Percentiles rank a stretch among this genome's conserved stretches.
Conservation (phyloP, 2,329 filamentous ascomycete species). For the Cladophialophora carrionii region DNA sequence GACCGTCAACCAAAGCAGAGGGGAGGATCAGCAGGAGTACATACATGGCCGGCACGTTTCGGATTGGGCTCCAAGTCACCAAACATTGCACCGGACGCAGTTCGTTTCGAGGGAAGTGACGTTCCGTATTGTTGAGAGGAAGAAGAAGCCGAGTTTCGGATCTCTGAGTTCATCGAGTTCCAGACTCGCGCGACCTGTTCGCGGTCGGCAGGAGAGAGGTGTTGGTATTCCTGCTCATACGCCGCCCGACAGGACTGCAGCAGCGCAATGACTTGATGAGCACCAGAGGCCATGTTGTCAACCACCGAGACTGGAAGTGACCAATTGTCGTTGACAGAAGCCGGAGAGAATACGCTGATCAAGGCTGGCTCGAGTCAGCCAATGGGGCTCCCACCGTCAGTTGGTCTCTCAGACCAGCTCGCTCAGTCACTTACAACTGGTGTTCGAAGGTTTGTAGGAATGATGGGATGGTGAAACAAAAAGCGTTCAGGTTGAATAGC, state of each 20-base stretch:
- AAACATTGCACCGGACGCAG: constrained; percentile 33
- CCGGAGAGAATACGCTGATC: constrained; percentile 1
- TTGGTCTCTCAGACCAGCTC: constrained; percentile 9
- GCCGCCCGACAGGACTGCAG: constrained; percentile 31
- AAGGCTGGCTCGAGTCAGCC: constrained; percentile 23
- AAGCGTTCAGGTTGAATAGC: constrained; percentile 7
- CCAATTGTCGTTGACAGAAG: constrained; percentile 6
- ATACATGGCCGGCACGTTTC: constrained; percentile 43
- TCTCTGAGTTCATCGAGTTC: constrained; percentile 27
- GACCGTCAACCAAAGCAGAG: constrained; percentile 37
- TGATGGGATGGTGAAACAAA: constrained; percentile 17
- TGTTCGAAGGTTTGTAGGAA: constrained; percentile 12
- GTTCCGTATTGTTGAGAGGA: constrained; percentile 20
- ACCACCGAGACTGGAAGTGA: constrained; percentile 10
- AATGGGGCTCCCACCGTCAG: constrained; percentile 14
- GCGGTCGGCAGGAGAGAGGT: constrained; percentile 32
- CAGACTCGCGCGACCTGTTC: constrained; percentile 33
- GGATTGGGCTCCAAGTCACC: constrained; percentile 48
- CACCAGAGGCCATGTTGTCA: constrained; percentile 30
- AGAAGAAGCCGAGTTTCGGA: constrained; percentile 18
- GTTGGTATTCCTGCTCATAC: constrained; percentile 33
- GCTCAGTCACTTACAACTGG: constrained; percentile 22
- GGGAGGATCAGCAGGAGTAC: constrained; percentile 31
- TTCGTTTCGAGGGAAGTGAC: constrained; percentile 35
- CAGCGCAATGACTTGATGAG: constrained; percentile 28